Evolutionary conservation across 352 stramenopile species (phyloP), one percentile per base, ranked within the genome.

Genomic region (Pilasporangium apinafurcum): DNA sequence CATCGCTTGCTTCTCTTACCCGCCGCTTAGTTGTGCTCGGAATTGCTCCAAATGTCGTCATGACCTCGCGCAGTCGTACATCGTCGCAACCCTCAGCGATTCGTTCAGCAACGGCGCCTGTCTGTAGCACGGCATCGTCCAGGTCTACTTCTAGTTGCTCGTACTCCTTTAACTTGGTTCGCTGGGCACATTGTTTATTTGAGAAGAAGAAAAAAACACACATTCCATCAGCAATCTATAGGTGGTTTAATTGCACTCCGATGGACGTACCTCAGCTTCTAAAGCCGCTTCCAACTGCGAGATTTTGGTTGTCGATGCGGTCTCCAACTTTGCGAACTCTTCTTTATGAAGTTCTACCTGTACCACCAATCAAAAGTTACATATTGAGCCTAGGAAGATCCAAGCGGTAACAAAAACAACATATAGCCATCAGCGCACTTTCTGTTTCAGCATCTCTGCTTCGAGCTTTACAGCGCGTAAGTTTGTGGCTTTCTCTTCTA

Each of bases 91-190:
- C n/a, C n/a, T n/a, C n/a, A n/a, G n/a, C n/a, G n/a, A n/a, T n/a
- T n/a, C n/a, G n/a, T n/a, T 40, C 51, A 20, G 45, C 35, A 5
- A 84, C 52, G 8, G 65, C 66, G 0, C 77, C 78, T 1, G 72
- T 83, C 56, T 90, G 74, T 0, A 87, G 26, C 8, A 86, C 57
- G 6, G 74, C 78, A 14, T 70, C 53, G 39, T 90, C 78, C 43
- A 90, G 57, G 37, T 90, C 75, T 20, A 86, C 62, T 41, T 90
- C 78, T 10, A 90, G 59, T 24, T 79, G 43, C 22, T 90, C 78
- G 51, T 90, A 90, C 39, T 86, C 69, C 34, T 75, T 71, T 10
- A 90, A 31, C 14, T 80, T 79, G 27, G 64, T 67, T 25, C 61
- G 51, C 78, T 86, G 39, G 17, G 16, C 16, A 44, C 34, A 43